Conservation (phyloP, 257 asterid genomes). For the Orobanche coerulescens region DNA sequence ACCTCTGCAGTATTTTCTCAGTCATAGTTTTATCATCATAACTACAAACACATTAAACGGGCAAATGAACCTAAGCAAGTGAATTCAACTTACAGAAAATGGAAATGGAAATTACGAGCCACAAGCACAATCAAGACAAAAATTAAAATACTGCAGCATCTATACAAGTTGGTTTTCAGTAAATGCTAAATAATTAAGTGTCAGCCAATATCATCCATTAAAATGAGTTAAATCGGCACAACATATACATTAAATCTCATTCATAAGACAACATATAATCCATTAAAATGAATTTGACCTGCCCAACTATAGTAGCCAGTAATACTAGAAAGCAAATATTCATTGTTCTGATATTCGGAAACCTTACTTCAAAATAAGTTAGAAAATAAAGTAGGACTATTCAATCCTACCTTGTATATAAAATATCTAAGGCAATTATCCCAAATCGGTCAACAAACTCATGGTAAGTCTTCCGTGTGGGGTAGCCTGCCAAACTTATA, state of each 20-base stretch:
- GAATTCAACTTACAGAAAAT: conserved; percentile 19
- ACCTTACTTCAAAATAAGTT: background rate
- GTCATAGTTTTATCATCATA: conserved; percentile 83
- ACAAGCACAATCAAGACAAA: conserved; percentile 17
- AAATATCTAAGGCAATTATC: conserved; percentile 63
- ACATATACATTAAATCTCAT: conserved; percentile 10
- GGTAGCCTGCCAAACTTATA: conserved; percentile 98
- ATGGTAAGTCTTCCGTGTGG: conserved; percentile 88
- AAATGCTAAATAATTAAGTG: background rate
- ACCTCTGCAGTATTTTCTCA: conserved; percentile 70
- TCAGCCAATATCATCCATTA: background rate
- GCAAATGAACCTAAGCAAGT: conserved; percentile 13
- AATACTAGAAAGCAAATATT: background rate
- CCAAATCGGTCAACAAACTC: conserved; percentile 97
- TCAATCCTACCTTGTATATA: conserved; percentile 64
- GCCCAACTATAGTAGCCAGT: conserved; percentile 7
- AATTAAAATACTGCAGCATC: conserved; percentile 2
- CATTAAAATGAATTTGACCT: conserved; percentile 4
- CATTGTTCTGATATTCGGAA: background rate
- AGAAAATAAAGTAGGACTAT: conserved; percentile 1
- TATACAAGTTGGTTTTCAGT: background rate
- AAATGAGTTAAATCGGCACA: conserved; percentile 7
- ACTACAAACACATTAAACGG: conserved; percentile 41
- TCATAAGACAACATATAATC: background rate
- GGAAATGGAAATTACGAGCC: conserved; percentile 6